A percentile compares a stretch with the other conserved stretches of the same genome.
Evolutionary conservation across 257 asterid genomes (phyloP).

Genomic region (Rhazya stricta): DNA sequence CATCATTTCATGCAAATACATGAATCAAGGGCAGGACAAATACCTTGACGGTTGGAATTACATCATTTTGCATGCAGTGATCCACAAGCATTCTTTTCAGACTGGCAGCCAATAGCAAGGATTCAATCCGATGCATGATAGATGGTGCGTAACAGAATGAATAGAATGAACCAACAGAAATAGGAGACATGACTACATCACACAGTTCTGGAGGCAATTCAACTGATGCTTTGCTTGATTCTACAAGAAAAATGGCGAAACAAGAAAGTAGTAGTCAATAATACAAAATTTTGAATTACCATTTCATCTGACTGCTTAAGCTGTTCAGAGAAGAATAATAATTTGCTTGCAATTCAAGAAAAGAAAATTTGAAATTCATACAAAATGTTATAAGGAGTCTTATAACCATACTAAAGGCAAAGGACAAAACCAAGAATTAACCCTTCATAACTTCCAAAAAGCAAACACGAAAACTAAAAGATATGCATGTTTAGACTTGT

Average conservation of each 20-base stretch:
- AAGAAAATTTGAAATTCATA: neutral
- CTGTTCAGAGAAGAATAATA: neutral
- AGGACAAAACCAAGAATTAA: neutral
- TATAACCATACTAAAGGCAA: neutral
- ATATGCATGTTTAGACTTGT: neutral
- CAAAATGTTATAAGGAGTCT: neutral
- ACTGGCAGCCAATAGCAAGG: slow-evolving; percentile 59
- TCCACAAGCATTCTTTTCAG: slow-evolving; percentile 45
- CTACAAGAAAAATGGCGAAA: slow-evolving; percentile 30
- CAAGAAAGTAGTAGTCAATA: neutral
- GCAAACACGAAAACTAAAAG: neutral
- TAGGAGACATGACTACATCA: slow-evolving; percentile 55
- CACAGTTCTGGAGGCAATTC: slow-evolving; percentile 90
- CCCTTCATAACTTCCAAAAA: neutral
- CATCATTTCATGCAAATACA: neutral
- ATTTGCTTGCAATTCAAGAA: neutral
- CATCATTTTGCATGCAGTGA: slow-evolving; percentile 39
- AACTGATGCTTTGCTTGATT: slow-evolving; percentile 32
- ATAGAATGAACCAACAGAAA: slow-evolving; percentile 47
- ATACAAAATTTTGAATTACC: neutral
- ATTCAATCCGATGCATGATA: slow-evolving; percentile 76
- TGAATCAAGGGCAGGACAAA: slow-evolving; percentile 1
- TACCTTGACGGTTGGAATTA: slow-evolving; percentile 52
- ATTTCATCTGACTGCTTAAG: neutral
- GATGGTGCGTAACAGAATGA: slow-evolving; percentile 66